These are phyloP conservation scores for Thyridium curvatum DNA, from an alignment of 2,329 filamentous ascomycete species.

Conservation along the genomic window DNA sequence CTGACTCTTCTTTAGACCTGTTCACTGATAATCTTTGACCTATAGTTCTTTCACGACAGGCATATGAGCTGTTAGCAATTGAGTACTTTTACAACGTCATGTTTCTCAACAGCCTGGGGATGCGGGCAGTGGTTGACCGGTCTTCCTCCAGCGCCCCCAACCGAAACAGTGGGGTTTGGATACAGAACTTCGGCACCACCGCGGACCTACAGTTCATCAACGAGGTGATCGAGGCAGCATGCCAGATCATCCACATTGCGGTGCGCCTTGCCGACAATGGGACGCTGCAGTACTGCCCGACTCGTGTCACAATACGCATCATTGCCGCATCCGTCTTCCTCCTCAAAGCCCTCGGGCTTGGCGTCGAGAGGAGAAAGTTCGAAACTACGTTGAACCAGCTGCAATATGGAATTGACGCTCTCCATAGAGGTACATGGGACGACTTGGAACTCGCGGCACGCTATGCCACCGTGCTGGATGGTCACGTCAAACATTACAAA, in stretches of 20 bases:
- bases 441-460: background rate
- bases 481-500: too few relatives aligned
- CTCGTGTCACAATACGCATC: slow-evolving; percentile 46
- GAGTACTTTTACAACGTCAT: slow-evolving; percentile 39
- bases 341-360: slow-evolving; percentile 26
- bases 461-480: too few relatives aligned
- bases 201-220: slow-evolving; percentile 49
- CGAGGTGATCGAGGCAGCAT: slow-evolving; percentile 48
- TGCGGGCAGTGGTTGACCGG: slow-evolving; percentile 52
- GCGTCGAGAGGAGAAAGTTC: background rate
- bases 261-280: slow-evolving; percentile 37
- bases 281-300: slow-evolving; percentile 42
- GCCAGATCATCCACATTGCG: slow-evolving; percentile 42
- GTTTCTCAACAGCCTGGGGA: slow-evolving; percentile 40
- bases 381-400: too few relatives aligned
- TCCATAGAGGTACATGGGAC: slow-evolving; percentile 2
- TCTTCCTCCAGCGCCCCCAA: slow-evolving; percentile 26
- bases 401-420: too few relatives aligned
- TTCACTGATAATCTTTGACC: too few relatives aligned
- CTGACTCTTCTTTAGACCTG: too few relatives aligned
- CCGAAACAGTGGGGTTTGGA: slow-evolving; percentile 7
- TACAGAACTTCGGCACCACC: slow-evolving; percentile 32
- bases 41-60: background rate
- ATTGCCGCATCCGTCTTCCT: slow-evolving; percentile 50
- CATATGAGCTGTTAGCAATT: slow-evolving; percentile 36